Evolutionary conservation across 106 monocot genomes (phyloP), one percentile per base, ranked within the genome.

Genomic region (Narthecium ossifragum): DNA sequence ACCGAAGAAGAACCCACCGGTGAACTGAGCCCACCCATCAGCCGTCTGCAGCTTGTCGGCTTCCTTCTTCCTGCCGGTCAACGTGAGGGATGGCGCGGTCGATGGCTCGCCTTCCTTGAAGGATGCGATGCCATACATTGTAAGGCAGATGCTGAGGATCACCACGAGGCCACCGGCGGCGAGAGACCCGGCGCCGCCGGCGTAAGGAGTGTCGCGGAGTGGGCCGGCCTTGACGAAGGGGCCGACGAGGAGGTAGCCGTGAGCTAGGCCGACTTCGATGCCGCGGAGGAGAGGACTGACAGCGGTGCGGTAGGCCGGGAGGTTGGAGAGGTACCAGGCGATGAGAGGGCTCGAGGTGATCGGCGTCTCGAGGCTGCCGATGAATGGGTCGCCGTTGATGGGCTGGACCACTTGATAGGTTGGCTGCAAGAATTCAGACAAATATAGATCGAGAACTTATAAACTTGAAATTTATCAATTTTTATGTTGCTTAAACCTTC

Each of bases 291-390:
- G 86, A 8, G 94, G 94, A 75, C 83, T 85, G 10, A 94, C 89
- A 9, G 89, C 85, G 31, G 94, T 94, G 59, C 94, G 85, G 79
- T 94, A 94, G 34, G 94, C 94, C 1, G 94, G 94, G 46, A 94
- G 89, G 86, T 94, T 94, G 53, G 94, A 94, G 46, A 94, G 80
- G 77, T 94, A 94, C 94, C 94, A 94, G 2, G 94, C 85, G 31
- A 94, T 53, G 24, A 94, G 71, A 0, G 94, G 94, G 63, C 85
- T 85, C 6, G 94, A 94, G 2, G 94, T 94, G 48, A 94, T 55
- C 21, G 94, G 94, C 2, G 94, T 94, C 64, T 94, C 94, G 10
- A 94, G 70, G 63, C 83, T 78, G 11, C 93, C 94, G 55, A 94
- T 80, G 94, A 94, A 94, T 4, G 94, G 94, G 66, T 94, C 94